Evolutionary conservation across 495 filamentous ascomycete species (phyloP), one percentile per base, ranked within the genome.

Genomic region (Bacidia gigantensis): DNA sequence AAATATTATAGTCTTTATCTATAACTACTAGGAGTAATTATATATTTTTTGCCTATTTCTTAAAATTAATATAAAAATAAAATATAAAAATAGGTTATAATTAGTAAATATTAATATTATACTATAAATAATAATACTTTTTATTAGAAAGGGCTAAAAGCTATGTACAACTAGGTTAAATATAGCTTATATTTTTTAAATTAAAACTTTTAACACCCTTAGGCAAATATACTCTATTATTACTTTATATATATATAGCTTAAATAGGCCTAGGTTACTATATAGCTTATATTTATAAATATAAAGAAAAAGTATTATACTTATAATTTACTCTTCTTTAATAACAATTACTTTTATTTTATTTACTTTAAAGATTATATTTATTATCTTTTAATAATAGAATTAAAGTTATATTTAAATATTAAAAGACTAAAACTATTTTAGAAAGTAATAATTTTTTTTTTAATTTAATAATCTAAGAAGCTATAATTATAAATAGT

Each of bases 401-500:
- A 39, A n/a, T 39, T 38, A 39, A 39, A 14, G 21, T 17, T 51
- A 44, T 39, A 44, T 26, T 39, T 17, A 3, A 39, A 17, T 26
- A 21, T 10, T 10, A 38, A 39, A 39, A 3, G 14, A 11, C 11
- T 39, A 11, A 26, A 11, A 18, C 23, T 12, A 11, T 17, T 51
- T 39, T 38, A 39, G 12, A 11, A 51, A 14, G 17, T 51, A 38
- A 26, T 11, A 51, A 51, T 18, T 11, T 38, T 2, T 14, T 35
- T 44, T 17, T 39, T 44, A 26, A 51, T 39, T 51, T 3, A 51
- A n/a, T n/a, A n/a, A n/a, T n/a, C n/a, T n/a, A n/a, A n/a, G n/a
- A n/a, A n/a, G n/a, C n/a, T n/a, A n/a, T n/a, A n/a, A n/a, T n/a
- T n/a, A n/a, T n/a, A n/a, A n/a, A n/a, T n/a, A n/a, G n/a, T n/a